Conservation (phyloP, 352 stramenopile genomes). For the Phytophthora gonapodyides region DNA sequence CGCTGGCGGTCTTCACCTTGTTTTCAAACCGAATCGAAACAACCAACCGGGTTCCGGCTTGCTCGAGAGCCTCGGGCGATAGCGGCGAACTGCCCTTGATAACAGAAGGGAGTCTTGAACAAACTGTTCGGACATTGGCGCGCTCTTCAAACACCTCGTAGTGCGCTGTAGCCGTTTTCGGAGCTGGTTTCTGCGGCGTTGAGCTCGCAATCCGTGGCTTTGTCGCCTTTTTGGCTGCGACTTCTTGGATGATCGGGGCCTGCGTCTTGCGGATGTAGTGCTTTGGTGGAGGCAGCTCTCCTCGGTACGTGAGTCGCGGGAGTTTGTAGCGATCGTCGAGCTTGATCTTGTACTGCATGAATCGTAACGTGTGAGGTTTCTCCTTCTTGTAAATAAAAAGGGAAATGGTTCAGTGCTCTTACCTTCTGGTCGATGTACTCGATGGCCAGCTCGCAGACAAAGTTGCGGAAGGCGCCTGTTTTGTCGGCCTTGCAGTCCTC, state of each 20-base stretch:
- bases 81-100: slow-evolving; percentile 46
- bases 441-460: slow-evolving; percentile 82
- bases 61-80: slow-evolving; percentile 46
- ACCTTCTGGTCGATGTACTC: slow-evolving; percentile 87
- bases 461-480: slow-evolving; percentile 75
- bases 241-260: slow-evolving; percentile 75
- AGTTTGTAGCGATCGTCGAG: slow-evolving; percentile 79
- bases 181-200: slow-evolving; percentile 3
- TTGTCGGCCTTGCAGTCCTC: slow-evolving; percentile 67
- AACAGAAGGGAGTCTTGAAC: slow-evolving; percentile 38
- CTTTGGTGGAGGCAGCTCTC: slow-evolving; percentile 62
- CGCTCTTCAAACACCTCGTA: slow-evolving; percentile 53
- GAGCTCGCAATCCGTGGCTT: slow-evolving; percentile 15
- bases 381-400: neutral
- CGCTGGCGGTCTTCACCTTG: slow-evolving; percentile 28
- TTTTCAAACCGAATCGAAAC: slow-evolving; percentile 49
- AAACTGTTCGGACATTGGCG: slow-evolving; percentile 20
- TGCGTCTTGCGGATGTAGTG: slow-evolving; percentile 84
- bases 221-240: slow-evolving; percentile 19
- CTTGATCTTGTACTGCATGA: slow-evolving; percentile 75
- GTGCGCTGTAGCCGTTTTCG: slow-evolving; percentile 39
- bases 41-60: slow-evolving; percentile 39
- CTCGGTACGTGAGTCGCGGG: slow-evolving; percentile 68
- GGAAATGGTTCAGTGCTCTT: neutral
- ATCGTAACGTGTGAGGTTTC: neutral